These are phyloP conservation scores for Collybiopsis luxurians DNA, from an alignment of 768 basidiomycete genomes.

Conservation along the genomic window DNA sequence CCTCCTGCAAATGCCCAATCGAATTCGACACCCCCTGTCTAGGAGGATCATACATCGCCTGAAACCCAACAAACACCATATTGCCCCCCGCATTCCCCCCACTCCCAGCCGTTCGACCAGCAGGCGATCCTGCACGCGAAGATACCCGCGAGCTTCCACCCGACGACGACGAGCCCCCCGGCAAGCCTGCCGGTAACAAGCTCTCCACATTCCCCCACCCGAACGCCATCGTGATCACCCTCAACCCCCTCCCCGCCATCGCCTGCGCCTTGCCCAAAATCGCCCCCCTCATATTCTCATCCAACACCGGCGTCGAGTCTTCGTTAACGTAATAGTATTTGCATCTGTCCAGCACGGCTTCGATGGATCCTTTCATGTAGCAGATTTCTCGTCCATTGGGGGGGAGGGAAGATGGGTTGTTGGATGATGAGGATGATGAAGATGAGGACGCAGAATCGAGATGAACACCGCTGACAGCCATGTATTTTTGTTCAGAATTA, in stretches of 20 bases:
- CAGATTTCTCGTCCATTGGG: slow-evolving; percentile 63
- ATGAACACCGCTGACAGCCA: slow-evolving; percentile 84
- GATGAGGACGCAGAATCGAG: slow-evolving; percentile 26
- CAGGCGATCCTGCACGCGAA: slow-evolving; percentile 27
- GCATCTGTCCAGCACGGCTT: slow-evolving; percentile 82
- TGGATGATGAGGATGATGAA: too few relatives aligned
- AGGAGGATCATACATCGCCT: slow-evolving; percentile 95
- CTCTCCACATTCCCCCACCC: slow-evolving; percentile 63
- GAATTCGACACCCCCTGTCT: slow-evolving; percentile 92
- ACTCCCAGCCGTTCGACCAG: too few relatives aligned
- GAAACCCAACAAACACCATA: slow-evolving; percentile 88
- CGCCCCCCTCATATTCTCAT: slow-evolving; percentile 60
- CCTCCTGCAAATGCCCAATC: slow-evolving; percentile 73
- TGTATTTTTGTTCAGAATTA: slow-evolving; percentile 91
- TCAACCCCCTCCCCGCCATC: slow-evolving; percentile 72
- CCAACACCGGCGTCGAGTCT: slow-evolving; percentile 81
- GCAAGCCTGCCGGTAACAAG: too few relatives aligned
- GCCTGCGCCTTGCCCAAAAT: slow-evolving; percentile 71
- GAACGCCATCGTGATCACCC: slow-evolving; percentile 91
- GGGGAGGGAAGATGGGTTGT: slow-evolving; percentile 26
- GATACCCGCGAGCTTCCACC: too few relatives aligned
- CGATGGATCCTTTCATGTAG: slow-evolving; percentile 92
- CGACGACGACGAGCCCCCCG: too few relatives aligned
- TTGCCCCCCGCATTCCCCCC: too few relatives aligned
- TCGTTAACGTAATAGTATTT: slow-evolving; percentile 88